Evolutionary conservation across 2,329 filamentous ascomycete genomes (phyloP).

Genomic region (Capronia coronata): DNA sequence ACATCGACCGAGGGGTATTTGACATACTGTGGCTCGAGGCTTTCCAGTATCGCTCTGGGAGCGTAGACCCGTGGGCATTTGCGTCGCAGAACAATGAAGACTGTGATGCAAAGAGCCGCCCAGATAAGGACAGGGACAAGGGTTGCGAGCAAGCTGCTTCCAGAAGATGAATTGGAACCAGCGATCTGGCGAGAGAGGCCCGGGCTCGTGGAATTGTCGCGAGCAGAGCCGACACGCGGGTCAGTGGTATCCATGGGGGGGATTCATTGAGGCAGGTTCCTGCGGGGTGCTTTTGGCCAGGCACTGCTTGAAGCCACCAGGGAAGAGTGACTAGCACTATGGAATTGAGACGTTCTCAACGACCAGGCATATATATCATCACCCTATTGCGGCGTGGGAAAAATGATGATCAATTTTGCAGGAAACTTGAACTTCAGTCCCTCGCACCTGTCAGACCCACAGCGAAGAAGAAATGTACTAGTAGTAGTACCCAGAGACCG

Average conservation of each 20-base stretch:
- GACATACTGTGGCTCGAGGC: constrained; percentile 46
- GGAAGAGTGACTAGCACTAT: too few species aligned
- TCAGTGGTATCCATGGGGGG: constrained; percentile 29
- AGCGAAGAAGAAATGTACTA: too few species aligned
- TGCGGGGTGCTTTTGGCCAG: not conserved
- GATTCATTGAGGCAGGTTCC: constrained; percentile 5
- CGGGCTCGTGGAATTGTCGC: constrained; percentile 38
- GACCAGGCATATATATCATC: too few species aligned
- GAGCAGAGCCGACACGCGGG: constrained; percentile 41
- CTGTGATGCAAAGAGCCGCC: constrained; percentile 44
- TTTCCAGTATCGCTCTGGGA: constrained; percentile 48
- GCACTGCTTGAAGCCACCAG: too few species aligned
- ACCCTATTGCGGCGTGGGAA: too few species aligned
- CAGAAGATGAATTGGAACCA: constrained; percentile 39
- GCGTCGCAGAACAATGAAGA: constrained; percentile 48
- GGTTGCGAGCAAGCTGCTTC: constrained; percentile 44
- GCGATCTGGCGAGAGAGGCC: constrained; percentile 35
- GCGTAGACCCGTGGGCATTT: constrained; percentile 51
- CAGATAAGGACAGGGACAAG: constrained; percentile 49
- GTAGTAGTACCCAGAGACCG: too few species aligned
- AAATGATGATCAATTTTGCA: too few species aligned
- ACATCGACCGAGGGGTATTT: not conserved
- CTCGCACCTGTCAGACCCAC: too few species aligned
- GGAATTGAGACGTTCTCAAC: too few species aligned
- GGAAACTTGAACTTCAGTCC: too few species aligned